phyloP scores from a whole-genome alignment of 31 red algal species.

The Odonthalia washingtoniensis region DNA sequence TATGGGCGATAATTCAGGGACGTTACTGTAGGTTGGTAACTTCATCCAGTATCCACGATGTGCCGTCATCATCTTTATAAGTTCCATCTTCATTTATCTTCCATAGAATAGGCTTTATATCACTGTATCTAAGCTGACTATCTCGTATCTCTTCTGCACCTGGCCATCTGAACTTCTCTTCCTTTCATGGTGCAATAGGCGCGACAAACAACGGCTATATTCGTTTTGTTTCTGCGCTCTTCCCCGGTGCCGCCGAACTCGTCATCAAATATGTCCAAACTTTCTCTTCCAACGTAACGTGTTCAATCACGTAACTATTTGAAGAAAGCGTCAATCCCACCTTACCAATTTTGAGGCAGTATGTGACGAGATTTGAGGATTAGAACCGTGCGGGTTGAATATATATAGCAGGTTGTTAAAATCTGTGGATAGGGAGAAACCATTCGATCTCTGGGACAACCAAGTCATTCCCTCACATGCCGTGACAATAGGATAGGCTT shows the following conservation, averaged over 20 bases:
- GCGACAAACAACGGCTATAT: too few species aligned
- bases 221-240: neutral
- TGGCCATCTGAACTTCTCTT: conserved; percentile 26
- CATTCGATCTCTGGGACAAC: neutral
- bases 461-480: conserved; percentile 10
- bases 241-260: neutral
- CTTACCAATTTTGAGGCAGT: neutral
- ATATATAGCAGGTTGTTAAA: conserved; percentile 13
- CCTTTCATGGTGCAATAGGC: too few species aligned
- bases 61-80: neutral
- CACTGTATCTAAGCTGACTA: neutral
- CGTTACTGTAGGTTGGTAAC: neutral
- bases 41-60: neutral
- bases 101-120: neutral
- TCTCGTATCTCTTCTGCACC: neutral
- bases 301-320: neutral
- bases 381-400: too few species aligned
- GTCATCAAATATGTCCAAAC: conserved; percentile 8
- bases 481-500: neutral
- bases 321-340: neutral
- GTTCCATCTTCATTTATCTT: too few species aligned
- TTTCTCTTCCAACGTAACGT: too few species aligned
- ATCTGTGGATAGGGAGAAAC: conserved; percentile 32
- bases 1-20: neutral
- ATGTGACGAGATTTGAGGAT: neutral